Evolutionary conservation across 257 asterid species (phyloP), one percentile per base, ranked within the genome.

Genomic region (Nicotiana tabacum): DNA sequence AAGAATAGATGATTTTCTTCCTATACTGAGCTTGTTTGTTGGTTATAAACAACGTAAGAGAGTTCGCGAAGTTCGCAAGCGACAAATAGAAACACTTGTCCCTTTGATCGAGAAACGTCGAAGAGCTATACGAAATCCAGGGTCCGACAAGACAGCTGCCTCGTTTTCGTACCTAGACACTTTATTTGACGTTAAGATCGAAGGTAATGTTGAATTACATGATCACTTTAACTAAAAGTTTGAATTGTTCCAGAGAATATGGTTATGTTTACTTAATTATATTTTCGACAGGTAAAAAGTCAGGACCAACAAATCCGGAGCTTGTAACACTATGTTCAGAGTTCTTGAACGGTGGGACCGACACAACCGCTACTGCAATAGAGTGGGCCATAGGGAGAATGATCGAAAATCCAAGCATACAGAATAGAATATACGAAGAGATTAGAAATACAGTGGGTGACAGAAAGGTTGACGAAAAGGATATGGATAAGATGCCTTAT

Each of bases 381-480:
- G 99, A 95, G 81, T 95, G 98, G 98, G 99, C 92, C n/a, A 82
- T 92, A 6, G 99, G 92, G 9, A 82, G 98, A 39, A 62, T 95
- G 82, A 92, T 95, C 72, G 94, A 92, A 10, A 90, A 94, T 17
- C 98, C 96, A 3, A 66, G 67, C 0, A 91, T 94, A 30, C 99
- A 95, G 30, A 53, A 89, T 0, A 89, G 87, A 4, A 64, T 95
- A 37, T 84, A 88, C 81, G 92, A 94, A 1, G 99, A 95, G 87
- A 94, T 95, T 86, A 85, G 53, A 4, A 12, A 85, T 0, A 88
- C 89, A 0, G 92, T 90, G 1, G 97, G 99, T 0, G 92, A 87
- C 1, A 85, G 83, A 66, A 88, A 77, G 10, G 93, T 95, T 2
- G 95, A 91, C 17, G 98, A 95, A 81, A 90, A 91, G 72, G 98